Percentiles rank a stretch among this genome's conserved stretches.
These are phyloP conservation scores for Lunularia cruciata DNA, from an alignment of 225 moss, liverwort and hornwort genomes.

Conservation along the genomic window DNA sequence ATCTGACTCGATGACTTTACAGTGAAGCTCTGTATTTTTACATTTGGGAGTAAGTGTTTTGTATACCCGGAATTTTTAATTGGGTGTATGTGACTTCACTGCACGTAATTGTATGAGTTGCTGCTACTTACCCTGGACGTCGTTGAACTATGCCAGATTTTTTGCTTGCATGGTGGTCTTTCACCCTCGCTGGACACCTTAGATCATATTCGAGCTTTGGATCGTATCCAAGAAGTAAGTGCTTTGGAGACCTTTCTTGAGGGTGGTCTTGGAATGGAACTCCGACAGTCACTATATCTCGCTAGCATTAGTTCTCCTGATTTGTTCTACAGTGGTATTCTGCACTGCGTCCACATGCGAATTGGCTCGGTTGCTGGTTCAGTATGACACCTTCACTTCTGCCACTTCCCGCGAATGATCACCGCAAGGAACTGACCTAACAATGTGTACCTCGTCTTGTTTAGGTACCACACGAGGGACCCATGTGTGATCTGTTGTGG, in stretches of 20 bases:
- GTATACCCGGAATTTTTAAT: neutral
- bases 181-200: conserved; percentile 95
- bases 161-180: conserved; percentile 97
- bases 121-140: neutral
- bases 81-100: neutral
- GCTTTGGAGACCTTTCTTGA: no score
- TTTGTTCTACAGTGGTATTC: no score
- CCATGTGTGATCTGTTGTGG: conserved; percentile 99
- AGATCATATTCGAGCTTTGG: conserved; percentile 98
- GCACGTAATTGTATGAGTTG: neutral
- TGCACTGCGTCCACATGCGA: no score
- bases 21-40: no score
- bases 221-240: conserved; percentile 91
- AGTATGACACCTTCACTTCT: no score
- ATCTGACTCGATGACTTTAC: neutral
- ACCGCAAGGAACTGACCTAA: no score
- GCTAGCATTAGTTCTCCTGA: no score
- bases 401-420: neutral
- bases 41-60: neutral
- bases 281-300: no score
- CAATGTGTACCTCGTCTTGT: no score
- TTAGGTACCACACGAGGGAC: conserved; percentile 93
- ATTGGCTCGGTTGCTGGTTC: no score
- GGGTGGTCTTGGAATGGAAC: no score
- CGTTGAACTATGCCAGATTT: conserved; percentile 54